Base-by-base conservation (phyloP, 257 asterid species). In the Prunella vulgaris region DNA sequence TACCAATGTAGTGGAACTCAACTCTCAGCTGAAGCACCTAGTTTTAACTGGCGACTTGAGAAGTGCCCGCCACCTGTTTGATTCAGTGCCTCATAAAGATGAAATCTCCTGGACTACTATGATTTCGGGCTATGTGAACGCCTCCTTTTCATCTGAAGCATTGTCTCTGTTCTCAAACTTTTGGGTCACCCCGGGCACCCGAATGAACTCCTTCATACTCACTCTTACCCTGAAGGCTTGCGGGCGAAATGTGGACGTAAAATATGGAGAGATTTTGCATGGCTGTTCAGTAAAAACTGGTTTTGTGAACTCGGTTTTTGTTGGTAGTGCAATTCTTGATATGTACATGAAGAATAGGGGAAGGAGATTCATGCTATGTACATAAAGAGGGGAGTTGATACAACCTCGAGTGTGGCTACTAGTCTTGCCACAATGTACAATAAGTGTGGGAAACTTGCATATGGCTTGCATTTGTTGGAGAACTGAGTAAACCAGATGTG, bases 341-440 rank as follows among this genome's bases (percentile, higher is more conserved):
- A 87, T 88, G 95, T 88, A 93, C 80, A 84, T 83, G 87, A 93
- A 93, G 79, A 71, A 76, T 54, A 88, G 88, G 96, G 98, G 53
- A 85, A 81, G 73, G 95, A 90, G 80, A 88, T 93, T 74, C 98
- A 90, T 69, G 75, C 87, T 33, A 82, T 81, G 62, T 79, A 88
- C 3, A 83, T 93, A 25, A 88, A 88, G 77, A 82, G 78, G 63
- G 90, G 96, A 13, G 83, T 84, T 1, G 88, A 90, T 74, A 58
- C 70, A 2, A 81, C 87, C 60, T 78, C 96, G 1, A 88, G 87
- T 40, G 97, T 93, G 71, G 86, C 84, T 58, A 93, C 88, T 64
- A 85, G 91, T 68, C 92, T 93, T 52, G 83, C 95, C 37, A 78
- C 94, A 5, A 84, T 93, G 98, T 90, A 90, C 75, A 88, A 77